Evolutionary conservation across 2,329 filamentous ascomycete genomes (phyloP), one percentile per base, ranked within the genome.

Genomic region (Samsoniella hepiali): DNA sequence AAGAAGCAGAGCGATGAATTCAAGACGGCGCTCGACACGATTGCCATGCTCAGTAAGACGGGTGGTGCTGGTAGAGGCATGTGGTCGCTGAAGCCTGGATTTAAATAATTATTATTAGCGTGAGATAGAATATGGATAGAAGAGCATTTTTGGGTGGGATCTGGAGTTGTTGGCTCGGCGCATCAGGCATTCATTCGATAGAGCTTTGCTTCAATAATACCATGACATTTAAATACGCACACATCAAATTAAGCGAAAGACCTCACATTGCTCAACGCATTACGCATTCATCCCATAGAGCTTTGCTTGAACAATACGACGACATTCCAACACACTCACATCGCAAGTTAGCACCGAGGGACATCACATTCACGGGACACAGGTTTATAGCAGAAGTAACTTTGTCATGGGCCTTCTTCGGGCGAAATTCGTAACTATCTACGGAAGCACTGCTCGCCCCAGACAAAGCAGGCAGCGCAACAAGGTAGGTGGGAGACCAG

Each of bases 1-100:
- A 84, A 83, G 29, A 90, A 86, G 50, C 84, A 91, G 65, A 89
- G 88, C 58, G 84, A 86, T 22, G 89, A 93, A 73, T 98, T 98
- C 73, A 94, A 93, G 76, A 82, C 85, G 69, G 92, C 92, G 69
- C 77, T 98, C 62, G 88, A 90, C 69, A 82, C 82, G 65, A 89
- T 97, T 70, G 94, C 94, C 1, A 84, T 80, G 61, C 76, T 96
- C 73, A 85, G 91, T 71, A 82, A 85, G 72, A 74, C 75, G 10
- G 82, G 83, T 4, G 79, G 80, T 10, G 78, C 78, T 5, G 82
- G 84, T 68, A 75, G 83, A 59, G 81, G 77, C 2, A 81, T 85
- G 38, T 87, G 84, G 84, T 76, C 76, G 2, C 65, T 87, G 44
- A 82, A 79, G 67, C 69, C 72, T 8, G 71, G 68, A 3, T 54